Evolutionary conservation across 2,329 filamentous ascomycete genomes (phyloP).

Genomic region (Penicillium crustosum): DNA sequence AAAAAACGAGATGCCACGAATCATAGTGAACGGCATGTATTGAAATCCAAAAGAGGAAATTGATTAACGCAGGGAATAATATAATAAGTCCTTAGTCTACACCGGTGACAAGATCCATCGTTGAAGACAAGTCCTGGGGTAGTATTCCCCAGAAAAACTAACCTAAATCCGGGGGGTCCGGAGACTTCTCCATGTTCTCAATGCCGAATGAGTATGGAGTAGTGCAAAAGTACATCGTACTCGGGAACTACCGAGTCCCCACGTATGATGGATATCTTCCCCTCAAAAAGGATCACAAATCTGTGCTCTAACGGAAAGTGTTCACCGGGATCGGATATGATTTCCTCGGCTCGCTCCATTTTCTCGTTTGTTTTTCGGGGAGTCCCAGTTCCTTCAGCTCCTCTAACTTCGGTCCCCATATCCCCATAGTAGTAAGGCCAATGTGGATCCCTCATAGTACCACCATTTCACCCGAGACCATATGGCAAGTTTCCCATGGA

Average conservation of each 20-base stretch:
- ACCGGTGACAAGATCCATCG: background rate
- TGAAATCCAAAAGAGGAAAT: background rate
- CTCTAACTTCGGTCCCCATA: background rate
- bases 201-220: background rate
- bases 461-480: background rate
- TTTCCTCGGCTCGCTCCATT: background rate
- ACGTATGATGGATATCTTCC: background rate
- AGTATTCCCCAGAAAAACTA: background rate
- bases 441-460: background rate
- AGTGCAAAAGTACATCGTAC: too few species aligned
- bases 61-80: background rate
- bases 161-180: background rate
- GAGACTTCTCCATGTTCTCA: background rate
- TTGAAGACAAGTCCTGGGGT: background rate
- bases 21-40: background rate
- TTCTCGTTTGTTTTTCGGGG: background rate
- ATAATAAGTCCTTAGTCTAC: background rate
- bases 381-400: background rate
- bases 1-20: background rate
- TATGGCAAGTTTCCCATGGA: background rate
- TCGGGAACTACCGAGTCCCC: background rate
- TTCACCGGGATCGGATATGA: background rate
- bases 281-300: background rate
- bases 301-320: background rate
- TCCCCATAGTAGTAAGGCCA: background rate